Evolutionary conservation across 169 alveolate genomes (phyloP).

Genomic region (Eimeria falciformis): DNA sequence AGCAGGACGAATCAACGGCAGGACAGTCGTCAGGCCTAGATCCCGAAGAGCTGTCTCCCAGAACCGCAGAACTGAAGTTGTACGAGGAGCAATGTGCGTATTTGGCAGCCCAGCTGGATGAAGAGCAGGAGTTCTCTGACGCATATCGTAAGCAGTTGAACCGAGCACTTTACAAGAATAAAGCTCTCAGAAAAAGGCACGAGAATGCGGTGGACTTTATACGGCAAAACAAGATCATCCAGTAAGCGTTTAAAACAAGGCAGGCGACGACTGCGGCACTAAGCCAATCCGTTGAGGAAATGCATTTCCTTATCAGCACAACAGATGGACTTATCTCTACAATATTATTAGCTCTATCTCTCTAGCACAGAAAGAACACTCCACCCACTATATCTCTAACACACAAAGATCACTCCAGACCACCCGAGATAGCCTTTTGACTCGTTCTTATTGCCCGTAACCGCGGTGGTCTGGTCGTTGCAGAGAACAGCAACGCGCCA

Average conservation of each 20-base stretch:
- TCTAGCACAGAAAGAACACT: too few species aligned
- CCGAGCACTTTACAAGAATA: constrained; percentile 10
- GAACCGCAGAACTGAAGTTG: constrained; percentile 27
- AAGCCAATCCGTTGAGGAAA: too few species aligned
- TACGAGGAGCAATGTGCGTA: constrained; percentile 59
- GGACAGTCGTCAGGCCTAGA: background rate
- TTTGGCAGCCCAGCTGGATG: constrained; percentile 56
- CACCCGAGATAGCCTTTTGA: background rate
- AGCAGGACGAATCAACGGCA: background rate
- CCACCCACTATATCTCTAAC: background rate
- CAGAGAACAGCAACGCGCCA: constrained; percentile 62
- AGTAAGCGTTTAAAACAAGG: constrained; percentile 12
- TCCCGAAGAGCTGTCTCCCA: constrained; percentile 38
- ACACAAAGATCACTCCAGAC: background rate
- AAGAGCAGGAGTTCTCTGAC: constrained; percentile 44
- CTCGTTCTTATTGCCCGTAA: background rate
- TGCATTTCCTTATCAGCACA: too few species aligned
- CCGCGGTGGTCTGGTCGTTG: background rate
- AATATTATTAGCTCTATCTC: too few species aligned
- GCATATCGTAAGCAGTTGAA: constrained; percentile 21
- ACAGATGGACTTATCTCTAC: too few species aligned
- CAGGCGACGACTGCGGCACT: too few species aligned
- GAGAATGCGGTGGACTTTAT: constrained; percentile 35
- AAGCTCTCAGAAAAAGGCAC: constrained; percentile 24
- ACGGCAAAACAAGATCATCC: background rate